Percentiles rank a stretch among this genome's conserved stretches.
These are phyloP conservation scores for Cantharellus cinnabarinus DNA, from an alignment of 768 basidiomycete genomes.

Conservation along the genomic window DNA sequence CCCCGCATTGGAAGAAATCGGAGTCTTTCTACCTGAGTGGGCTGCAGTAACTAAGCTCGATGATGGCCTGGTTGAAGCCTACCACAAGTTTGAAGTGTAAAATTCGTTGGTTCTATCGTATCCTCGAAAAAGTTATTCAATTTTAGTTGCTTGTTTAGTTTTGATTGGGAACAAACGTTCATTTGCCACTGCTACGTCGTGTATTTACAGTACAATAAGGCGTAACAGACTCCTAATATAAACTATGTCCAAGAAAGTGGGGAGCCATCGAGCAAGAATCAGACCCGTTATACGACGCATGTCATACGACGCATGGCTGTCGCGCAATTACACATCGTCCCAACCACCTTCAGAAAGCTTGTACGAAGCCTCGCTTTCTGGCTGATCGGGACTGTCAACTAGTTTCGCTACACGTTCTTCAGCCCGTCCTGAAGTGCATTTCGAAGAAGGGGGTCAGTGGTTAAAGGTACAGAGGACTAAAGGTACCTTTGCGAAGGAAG, in stretches of 20 bases:
- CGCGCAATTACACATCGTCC: slow-evolving; percentile 44
- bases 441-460: neutral
- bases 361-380: slow-evolving; percentile 81
- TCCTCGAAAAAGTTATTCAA: no score
- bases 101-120: no score
- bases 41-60: slow-evolving; percentile 34
- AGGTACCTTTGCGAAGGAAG: slow-evolving; percentile 64
- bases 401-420: slow-evolving; percentile 83
- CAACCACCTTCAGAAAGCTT: slow-evolving; percentile 83
- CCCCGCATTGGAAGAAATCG: slow-evolving; percentile 47
- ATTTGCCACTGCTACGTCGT: no score
- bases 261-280: no score
- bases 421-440: slow-evolving; percentile 38
- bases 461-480: neutral
- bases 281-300: no score
- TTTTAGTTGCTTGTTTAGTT: no score
- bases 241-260: no score
- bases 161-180: no score
- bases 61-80: slow-evolving; percentile 40
- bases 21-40: slow-evolving; percentile 48
- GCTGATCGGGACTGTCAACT: slow-evolving; percentile 74
- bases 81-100: slow-evolving; percentile 16
- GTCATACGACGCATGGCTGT: no score
- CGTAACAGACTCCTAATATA: no score
- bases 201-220: no score